Evolutionary conservation across 2,329 filamentous ascomycete species (phyloP).

Genomic region (Paraphaeosphaeria sporulosa): DNA sequence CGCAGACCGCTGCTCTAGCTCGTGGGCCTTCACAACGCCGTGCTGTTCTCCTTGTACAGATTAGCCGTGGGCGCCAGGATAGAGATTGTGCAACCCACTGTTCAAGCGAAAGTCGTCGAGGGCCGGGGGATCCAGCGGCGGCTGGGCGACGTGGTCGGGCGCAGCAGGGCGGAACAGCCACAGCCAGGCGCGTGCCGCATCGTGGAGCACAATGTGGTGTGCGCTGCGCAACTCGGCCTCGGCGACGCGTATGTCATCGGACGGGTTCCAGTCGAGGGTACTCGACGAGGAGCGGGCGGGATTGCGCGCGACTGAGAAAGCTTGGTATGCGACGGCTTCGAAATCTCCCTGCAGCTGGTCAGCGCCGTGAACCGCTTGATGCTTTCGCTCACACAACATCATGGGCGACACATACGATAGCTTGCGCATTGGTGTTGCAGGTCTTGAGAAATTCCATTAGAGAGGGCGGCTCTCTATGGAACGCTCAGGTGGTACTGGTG

Average conservation of each 20-base stretch:
- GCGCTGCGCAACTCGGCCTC: conserved; percentile 39
- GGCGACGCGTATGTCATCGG: conserved; percentile 40
- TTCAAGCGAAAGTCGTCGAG: conserved; percentile 42
- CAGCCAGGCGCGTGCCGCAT: conserved; percentile 41
- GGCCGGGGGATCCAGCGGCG: conserved; percentile 30
- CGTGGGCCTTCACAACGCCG: conserved; percentile 43
- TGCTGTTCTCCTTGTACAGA: conserved; percentile 38
- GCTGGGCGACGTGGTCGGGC: conserved; percentile 31
- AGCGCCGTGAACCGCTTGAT: too few relatives aligned
- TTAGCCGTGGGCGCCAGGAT: conserved; percentile 25
- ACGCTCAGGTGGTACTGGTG: conserved; percentile 48
- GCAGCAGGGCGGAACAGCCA: conserved; percentile 45
- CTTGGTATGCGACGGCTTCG: conserved; percentile 47
- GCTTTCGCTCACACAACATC: too few relatives aligned
- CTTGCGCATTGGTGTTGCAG: conserved; percentile 49
- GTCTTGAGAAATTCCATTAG: conserved; percentile 51
- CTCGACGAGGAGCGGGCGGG: conserved; percentile 22
- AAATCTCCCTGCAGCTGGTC: conserved; percentile 43
- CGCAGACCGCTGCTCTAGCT: conserved; percentile 41
- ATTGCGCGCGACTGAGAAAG: conserved; percentile 41
- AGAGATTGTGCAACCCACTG: conserved; percentile 27
- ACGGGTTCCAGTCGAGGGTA: conserved; percentile 25
- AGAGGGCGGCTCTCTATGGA: conserved; percentile 45
- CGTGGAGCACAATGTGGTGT: conserved; percentile 40
- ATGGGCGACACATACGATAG: conserved; percentile 37